Evolutionary conservation across 2,329 filamentous ascomycete genomes (phyloP).

Genomic region (Penicillium aurantiogriseum): DNA sequence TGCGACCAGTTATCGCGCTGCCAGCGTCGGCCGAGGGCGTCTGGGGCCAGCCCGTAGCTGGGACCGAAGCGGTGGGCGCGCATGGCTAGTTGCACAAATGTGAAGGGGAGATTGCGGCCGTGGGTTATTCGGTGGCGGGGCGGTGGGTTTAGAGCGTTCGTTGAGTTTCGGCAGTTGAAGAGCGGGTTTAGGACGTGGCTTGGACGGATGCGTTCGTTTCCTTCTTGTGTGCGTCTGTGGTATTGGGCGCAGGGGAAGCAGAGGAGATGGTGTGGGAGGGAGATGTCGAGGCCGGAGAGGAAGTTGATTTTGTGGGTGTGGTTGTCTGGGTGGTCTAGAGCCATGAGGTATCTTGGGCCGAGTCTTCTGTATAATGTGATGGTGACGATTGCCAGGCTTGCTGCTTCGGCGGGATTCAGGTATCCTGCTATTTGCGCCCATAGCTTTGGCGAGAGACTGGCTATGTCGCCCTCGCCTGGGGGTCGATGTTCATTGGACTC

Average conservation of each 20-base stretch:
- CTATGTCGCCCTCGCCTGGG: conserved; percentile 45
- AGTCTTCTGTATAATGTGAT: conserved; percentile 48
- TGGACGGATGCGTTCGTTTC: conserved; percentile 54
- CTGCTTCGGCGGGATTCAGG: conserved; percentile 48
- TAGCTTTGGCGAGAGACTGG: conserved; percentile 45
- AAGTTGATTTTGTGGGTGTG: conserved; percentile 50
- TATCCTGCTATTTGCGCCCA: conserved; percentile 48
- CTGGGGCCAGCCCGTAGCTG: conserved; percentile 48
- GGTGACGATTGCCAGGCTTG: conserved; percentile 51
- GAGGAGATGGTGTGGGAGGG: conserved; percentile 56
- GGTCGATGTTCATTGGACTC: conserved; percentile 24
- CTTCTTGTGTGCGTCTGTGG: conserved; percentile 54
- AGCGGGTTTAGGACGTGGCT: conserved; percentile 56
- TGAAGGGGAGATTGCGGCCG: conserved; percentile 56
- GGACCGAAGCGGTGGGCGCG: conserved; percentile 50
- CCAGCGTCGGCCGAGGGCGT: conserved; percentile 55
- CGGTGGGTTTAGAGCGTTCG: conserved; percentile 47
- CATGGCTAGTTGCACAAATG: conserved; percentile 58
- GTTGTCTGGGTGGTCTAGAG: conserved; percentile 46
- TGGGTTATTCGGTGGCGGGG: conserved; percentile 56
- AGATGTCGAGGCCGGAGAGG: conserved; percentile 51
- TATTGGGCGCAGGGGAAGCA: conserved; percentile 59
- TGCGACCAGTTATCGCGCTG: conserved; percentile 56
- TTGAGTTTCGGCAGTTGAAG: conserved; percentile 55
- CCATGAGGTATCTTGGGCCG: conserved; percentile 41